These are phyloP conservation scores for Hemerocallis citrina DNA, from an alignment of 106 monocot genomes.

Conservation along the genomic window DNA sequence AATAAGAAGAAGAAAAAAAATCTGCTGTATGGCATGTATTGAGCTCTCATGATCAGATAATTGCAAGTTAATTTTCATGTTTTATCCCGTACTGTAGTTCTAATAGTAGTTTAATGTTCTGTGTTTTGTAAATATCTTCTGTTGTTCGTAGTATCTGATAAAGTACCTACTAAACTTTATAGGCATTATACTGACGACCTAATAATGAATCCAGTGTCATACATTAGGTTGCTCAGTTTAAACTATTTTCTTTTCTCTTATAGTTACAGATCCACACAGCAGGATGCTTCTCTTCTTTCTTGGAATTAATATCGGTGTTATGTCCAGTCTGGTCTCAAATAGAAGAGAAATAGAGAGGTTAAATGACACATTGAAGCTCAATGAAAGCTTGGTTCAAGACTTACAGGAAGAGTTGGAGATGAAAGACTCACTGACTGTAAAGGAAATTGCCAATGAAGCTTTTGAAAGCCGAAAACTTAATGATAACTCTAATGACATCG, in stretches of 20 bases:
- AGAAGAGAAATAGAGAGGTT: slow-evolving; percentile 57
- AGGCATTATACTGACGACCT: neutral
- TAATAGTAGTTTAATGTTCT: neutral
- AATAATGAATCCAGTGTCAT: neutral
- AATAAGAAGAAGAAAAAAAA: no score
- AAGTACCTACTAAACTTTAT: no score
- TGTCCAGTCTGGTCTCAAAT: slow-evolving; percentile 31
- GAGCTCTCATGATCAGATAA: no score
- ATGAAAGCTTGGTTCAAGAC: slow-evolving; percentile 78
- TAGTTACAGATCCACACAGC: slow-evolving; percentile 27
- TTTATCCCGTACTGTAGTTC: neutral
- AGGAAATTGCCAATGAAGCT: slow-evolving; percentile 37
- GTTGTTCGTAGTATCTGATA: no score
- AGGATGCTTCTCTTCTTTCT: slow-evolving; percentile 40
- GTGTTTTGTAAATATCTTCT: neutral
- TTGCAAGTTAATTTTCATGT: no score
- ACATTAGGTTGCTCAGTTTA: neutral
- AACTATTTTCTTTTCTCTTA: neutral
- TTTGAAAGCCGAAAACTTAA: slow-evolving; percentile 11
- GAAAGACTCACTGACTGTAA: slow-evolving; percentile 64
- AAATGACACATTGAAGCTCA: slow-evolving; percentile 42
- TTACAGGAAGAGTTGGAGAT: slow-evolving; percentile 81
- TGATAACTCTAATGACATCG: slow-evolving; percentile 6
- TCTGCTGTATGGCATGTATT: no score
- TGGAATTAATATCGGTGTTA: slow-evolving; percentile 57